Percentiles rank a stretch among this genome's conserved stretches.
Conservation (phyloP, 805 yeast genomes). For the Lipomyces sp. region DNA sequence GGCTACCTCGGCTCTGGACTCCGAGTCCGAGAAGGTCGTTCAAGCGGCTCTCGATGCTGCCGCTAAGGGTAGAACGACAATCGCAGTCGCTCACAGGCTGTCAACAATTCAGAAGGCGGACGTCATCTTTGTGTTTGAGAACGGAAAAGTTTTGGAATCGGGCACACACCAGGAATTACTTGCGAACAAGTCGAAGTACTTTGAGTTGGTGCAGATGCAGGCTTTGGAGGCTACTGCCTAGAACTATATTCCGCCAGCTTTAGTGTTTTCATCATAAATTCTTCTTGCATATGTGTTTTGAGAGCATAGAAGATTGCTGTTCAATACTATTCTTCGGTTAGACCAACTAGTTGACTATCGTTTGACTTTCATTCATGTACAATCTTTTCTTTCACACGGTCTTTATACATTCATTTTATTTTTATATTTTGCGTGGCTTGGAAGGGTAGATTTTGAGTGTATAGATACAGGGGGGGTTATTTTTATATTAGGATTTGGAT, state of each 20-base stretch:
- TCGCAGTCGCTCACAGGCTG: conserved; percentile 86
- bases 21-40: conserved; percentile 75
- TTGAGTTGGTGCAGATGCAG: conserved; percentile 48
- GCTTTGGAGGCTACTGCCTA: conserved; percentile 45
- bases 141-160: conserved; percentile 65
- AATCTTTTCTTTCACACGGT: neutral
- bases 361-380: neutral
- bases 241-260: neutral
- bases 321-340: neutral
- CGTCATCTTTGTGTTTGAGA: conserved; percentile 61
- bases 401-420: neutral
- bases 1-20: conserved; percentile 68
- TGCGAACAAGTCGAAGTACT: conserved; percentile 46
- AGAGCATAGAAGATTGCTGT: too few relatives aligned
- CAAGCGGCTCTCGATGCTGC: conserved; percentile 72
- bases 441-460: neutral
- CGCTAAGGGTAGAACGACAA: conserved; percentile 72
- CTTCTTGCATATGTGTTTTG: neutral
- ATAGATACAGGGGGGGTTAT: neutral
- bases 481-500: too few relatives aligned
- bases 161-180: conserved; percentile 60
- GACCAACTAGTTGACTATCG: neutral
- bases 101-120: conserved; percentile 69
- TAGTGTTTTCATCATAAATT: neutral
- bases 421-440: neutral